Conservation (phyloP, 768 basidiomycete genomes). For the Imleria badia region DNA sequence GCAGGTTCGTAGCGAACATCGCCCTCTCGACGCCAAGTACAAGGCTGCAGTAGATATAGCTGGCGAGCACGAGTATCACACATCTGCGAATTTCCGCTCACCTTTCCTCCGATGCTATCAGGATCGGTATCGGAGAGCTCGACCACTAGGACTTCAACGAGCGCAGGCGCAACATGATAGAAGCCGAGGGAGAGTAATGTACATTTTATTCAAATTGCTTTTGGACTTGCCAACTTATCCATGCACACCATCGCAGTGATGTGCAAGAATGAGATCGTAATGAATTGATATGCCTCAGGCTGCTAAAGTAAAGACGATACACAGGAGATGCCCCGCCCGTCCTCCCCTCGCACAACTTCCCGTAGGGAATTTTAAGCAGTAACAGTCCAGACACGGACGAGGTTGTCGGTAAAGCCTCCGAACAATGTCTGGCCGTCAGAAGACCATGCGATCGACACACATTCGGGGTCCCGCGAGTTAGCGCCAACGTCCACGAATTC, state of each 20-base stretch:
- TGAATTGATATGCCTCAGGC: slow-evolving; percentile 21
- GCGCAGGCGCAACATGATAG: slow-evolving; percentile 60
- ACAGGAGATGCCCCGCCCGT: slow-evolving; percentile 13
- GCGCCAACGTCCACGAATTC: slow-evolving; percentile 78
- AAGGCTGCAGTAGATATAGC: no score
- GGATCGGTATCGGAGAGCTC: slow-evolving; percentile 72
- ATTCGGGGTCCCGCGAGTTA: slow-evolving; percentile 80
- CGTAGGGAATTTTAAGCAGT: slow-evolving; percentile 39
- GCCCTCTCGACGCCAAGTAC: no score
- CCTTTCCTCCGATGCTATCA: slow-evolving; percentile 59
- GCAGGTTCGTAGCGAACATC: no score
- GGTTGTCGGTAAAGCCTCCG: slow-evolving; percentile 95
- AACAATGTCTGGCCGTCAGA: slow-evolving; percentile 97
- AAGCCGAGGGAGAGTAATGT: slow-evolving; percentile 37
- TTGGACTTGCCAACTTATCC: background rate
- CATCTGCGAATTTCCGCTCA: slow-evolving; percentile 72
- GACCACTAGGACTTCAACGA: slow-evolving; percentile 72
- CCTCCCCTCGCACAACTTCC: slow-evolving; percentile 21
- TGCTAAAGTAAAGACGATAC: slow-evolving; percentile 28
- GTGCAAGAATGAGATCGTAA: slow-evolving; percentile 11
- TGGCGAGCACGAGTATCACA: slow-evolving; percentile 47
- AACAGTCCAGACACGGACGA: slow-evolving; percentile 91
- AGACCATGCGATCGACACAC: slow-evolving; percentile 97
- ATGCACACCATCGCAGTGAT: background rate
- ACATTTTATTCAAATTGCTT: background rate